Evolutionary conservation across 306 rosid genomes (phyloP).

Genomic region (Acmispon strigosus): DNA sequence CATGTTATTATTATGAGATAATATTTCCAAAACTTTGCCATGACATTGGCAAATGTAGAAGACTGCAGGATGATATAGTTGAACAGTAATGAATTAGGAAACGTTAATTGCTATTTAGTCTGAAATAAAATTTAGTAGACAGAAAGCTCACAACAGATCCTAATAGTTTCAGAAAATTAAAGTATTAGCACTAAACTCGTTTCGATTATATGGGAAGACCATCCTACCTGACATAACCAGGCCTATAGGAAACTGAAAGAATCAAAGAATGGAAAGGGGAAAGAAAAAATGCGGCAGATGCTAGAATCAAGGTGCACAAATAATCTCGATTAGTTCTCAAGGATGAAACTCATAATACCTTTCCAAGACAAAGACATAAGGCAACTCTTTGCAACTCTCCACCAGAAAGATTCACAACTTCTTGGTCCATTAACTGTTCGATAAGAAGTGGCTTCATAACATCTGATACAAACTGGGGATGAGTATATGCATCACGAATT

Average conservation of each 20-base stretch:
- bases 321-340: neutral
- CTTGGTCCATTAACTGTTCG: conserved; percentile 96
- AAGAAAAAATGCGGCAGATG: neutral
- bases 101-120: neutral
- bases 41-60: conserved; percentile 29
- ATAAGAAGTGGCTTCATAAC: conserved; percentile 99
- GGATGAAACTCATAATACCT: conserved; percentile 46
- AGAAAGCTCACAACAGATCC: neutral
- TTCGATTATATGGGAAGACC: neutral
- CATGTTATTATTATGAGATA: neutral
- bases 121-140: neutral
- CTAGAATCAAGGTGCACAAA: neutral
- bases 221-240: neutral
- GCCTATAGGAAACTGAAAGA: neutral
- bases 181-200: neutral
- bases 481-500: conserved; percentile 82
- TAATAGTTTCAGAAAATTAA: neutral
- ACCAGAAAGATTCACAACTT: conserved; percentile 94
- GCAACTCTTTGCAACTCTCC: conserved; percentile 99
- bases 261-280: neutral
- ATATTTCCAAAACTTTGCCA: neutral
- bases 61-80: conserved; percentile 49
- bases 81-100: conserved; percentile 7
- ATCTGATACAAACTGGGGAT: conserved; percentile 92
- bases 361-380: conserved; percentile 89